Evolutionary conservation across 345 rosid genomes (phyloP), one percentile per base, ranked within the genome.

Genomic region (Salix exigua): DNA sequence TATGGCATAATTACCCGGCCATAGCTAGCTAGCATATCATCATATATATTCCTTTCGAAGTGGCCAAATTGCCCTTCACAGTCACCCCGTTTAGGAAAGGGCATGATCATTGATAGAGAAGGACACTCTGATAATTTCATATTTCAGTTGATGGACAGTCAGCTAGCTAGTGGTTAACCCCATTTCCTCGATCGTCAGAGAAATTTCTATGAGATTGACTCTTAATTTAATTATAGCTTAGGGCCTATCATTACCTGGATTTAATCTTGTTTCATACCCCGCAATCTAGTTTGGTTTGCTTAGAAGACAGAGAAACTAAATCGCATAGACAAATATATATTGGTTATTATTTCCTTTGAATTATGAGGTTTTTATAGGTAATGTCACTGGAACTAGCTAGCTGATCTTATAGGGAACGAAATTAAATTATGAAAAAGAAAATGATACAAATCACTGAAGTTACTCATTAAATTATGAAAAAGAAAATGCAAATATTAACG

Each of bases 1-100:
- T 73, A 18, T 50, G 83, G 87, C 89, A 82, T 79, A 58, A 79
- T 87, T 72, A 75, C 80, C 33, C 81, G 80, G 62, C 76, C 83
- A 30, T 14, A 40, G 13, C 17, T 14, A 40, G 13, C 17, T 14
- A n/a, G 16, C 16, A 71, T 3, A 1, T 6, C 21, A 21, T 50
- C 55, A 26, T 68, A 11, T 21, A 26, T 68, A 11, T 21, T 12
- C 18, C 26, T 37, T 33, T 16, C 31, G 28, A 58, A 58, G 23
- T 58, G 5, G 26, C 64, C 40, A 11, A 31, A 30, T 7, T 28
- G 73, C 9, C 66, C 60, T n/a, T 10, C 40, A 11, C 8, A 16
- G 17, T 16, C 16, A 14, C 19, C 68, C 35, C 38, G 10, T 7
- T 33, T 6, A 28, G 18, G 40, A 65, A 33, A 31, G 19, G 68